Conservation (phyloP, 768 basidiomycete genomes). For the Lactifluus subvellereus region DNA sequence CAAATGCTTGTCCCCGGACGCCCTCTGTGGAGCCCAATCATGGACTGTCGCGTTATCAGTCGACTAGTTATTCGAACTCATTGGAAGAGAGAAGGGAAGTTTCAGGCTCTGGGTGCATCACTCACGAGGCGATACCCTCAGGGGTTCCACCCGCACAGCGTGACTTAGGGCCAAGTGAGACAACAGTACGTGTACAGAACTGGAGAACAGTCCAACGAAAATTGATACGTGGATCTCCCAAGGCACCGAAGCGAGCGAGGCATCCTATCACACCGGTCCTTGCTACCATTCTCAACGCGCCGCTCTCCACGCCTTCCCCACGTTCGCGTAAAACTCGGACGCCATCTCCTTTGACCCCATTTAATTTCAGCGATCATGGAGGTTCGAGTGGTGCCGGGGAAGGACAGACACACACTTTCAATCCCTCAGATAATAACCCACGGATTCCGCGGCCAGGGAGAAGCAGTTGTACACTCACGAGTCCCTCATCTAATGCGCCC, state of each 20-base stretch:
- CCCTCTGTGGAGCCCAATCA: background rate
- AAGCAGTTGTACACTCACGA: background rate
- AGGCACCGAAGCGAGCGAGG: constrained; percentile 1
- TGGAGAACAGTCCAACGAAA: background rate
- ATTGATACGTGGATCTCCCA: constrained; percentile 1
- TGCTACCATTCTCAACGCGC: background rate
- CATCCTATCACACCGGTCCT: background rate
- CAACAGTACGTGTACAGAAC: constrained; percentile 1
- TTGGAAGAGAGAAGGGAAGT: background rate
- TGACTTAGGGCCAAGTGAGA: background rate
- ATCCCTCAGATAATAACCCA: background rate
- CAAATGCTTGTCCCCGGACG: background rate
- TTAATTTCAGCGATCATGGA: background rate
- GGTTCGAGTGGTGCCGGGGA: background rate
- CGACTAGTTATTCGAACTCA: background rate
- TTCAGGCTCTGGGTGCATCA: background rate
- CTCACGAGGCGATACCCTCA: background rate
- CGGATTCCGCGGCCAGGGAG: background rate
- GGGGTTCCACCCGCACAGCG: background rate
- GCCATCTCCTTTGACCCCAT: background rate
- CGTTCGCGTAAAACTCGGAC: no score
- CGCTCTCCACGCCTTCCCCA: background rate
- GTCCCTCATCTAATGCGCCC: background rate
- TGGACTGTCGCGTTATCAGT: background rate
- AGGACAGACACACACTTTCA: background rate